Conservation (phyloP, 2,329 filamentous ascomycete species). For the Sphaceloma murrayae region DNA sequence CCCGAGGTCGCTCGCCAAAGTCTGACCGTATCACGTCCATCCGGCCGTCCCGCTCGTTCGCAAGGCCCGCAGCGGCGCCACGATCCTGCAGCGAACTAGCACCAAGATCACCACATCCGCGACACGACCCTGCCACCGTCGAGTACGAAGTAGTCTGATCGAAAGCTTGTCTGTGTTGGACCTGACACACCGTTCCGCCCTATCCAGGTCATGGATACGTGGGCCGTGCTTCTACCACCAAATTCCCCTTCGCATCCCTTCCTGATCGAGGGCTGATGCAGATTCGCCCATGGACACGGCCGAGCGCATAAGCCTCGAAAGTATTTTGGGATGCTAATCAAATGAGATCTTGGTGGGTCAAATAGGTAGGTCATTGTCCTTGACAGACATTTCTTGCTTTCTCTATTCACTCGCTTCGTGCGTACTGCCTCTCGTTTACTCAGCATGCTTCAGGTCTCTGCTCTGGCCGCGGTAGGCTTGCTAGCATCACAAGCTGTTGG, state of each 20-base stretch:
- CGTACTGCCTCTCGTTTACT: constrained; percentile 6
- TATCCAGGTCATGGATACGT: constrained; percentile 1
- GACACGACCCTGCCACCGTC: background rate
- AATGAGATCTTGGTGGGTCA: background rate
- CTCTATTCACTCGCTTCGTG: constrained; percentile 2
- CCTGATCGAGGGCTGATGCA: constrained; percentile 2
- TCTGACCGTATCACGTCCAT: background rate
- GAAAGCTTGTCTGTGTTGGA: constrained; percentile 7
- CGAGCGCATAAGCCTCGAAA: constrained; percentile 1
- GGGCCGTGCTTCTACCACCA: constrained; percentile 3
- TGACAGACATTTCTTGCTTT: background rate
- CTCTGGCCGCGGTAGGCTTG: constrained; percentile 13
- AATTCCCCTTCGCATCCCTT: background rate
- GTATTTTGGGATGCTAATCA: constrained; percentile 10
- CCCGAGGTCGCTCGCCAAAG: background rate
- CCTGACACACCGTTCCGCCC: background rate
- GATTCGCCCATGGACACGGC: too few relatives aligned
- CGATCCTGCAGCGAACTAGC: constrained; percentile 7
- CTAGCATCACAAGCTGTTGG: constrained; percentile 10
- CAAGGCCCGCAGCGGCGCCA: constrained; percentile 10
- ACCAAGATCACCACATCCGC: background rate
- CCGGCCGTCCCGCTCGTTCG: constrained; percentile 10
- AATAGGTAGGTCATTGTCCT: constrained; percentile 3
- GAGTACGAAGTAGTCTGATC: background rate
- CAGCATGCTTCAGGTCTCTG: constrained; percentile 6